Conservation (phyloP, 257 asterid genomes). For the Fraxinus pennsylvanica region DNA sequence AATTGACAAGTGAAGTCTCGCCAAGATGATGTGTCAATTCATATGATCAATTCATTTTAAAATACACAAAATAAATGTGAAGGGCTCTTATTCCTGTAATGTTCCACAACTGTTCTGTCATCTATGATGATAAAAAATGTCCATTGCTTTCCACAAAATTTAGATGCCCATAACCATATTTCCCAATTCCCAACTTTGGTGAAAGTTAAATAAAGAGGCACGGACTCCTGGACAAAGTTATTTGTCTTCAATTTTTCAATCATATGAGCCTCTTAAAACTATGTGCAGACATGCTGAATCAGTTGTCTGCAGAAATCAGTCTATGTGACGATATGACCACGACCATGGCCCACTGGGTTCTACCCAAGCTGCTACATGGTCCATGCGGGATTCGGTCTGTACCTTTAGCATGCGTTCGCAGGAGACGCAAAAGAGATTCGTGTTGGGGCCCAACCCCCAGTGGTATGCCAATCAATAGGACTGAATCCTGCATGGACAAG, state of each 20-base stretch:
- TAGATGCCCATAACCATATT: not conserved
- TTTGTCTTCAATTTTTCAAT: not conserved
- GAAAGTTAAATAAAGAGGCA: constrained; percentile 3
- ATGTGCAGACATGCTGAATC: constrained; percentile 7
- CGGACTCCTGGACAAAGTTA: not conserved
- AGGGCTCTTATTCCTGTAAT: not conserved
- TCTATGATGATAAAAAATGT: not conserved
- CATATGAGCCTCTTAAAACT: not conserved
- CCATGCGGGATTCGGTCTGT: too few species aligned
- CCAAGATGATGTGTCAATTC: not conserved
- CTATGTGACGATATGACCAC: too few species aligned
- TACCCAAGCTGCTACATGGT: too few species aligned
- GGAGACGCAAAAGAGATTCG: too few species aligned
- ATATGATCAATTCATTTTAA: not conserved
- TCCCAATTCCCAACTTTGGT: not conserved
- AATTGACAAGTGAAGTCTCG: not conserved
- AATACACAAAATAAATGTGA: too few species aligned
- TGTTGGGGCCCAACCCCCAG: too few species aligned
- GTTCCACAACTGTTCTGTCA: not conserved
- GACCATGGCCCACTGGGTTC: too few species aligned
- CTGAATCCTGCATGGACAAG: too few species aligned
- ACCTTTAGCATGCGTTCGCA: too few species aligned
- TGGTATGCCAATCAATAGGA: too few species aligned
- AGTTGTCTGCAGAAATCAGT: too few species aligned
- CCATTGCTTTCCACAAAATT: not conserved